Evolutionary conservation across 257 asterid genomes (phyloP).

Genomic region (Voacanga thouarsii): DNA sequence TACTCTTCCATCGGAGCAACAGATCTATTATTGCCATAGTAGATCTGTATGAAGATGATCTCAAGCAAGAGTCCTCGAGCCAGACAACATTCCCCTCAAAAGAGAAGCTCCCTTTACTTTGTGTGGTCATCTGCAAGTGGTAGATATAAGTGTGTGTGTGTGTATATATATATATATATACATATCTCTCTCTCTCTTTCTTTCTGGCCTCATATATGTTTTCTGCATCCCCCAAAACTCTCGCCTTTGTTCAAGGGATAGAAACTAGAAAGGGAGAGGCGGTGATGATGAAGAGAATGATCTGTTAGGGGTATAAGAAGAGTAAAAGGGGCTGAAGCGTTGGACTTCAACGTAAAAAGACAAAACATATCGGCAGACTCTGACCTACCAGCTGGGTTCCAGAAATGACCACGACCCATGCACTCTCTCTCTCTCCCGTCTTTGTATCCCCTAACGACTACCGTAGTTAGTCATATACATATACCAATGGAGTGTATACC

Average conservation of each 20-base stretch:
- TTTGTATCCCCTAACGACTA: not conserved
- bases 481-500: too few species aligned
- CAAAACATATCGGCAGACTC: constrained; percentile 18
- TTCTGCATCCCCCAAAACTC: constrained; percentile 48
- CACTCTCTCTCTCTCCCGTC: not conserved
- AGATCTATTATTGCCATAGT: constrained; percentile 2
- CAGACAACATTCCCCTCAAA: constrained; percentile 46
- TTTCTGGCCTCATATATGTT: constrained; percentile 14
- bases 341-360: constrained; percentile 17
- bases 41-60: constrained; percentile 17
- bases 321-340: constrained; percentile 8
- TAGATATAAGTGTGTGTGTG: too few species aligned
- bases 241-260: constrained; percentile 51
- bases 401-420: constrained; percentile 18
- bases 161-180: too few species aligned
- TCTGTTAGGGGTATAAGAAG: constrained; percentile 13
- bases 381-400: constrained; percentile 25
- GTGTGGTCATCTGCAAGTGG: not conserved
- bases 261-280: not conserved
- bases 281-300: constrained; percentile 16
- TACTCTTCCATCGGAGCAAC: not conserved
- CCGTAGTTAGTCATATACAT: not conserved
- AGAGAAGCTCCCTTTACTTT: constrained; percentile 7
- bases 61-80: constrained; percentile 34
- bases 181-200: constrained; percentile 7